phyloP scores from a whole-genome alignment of 2,329 filamentous ascomycete species.

The Exophiala mesophila region DNA sequence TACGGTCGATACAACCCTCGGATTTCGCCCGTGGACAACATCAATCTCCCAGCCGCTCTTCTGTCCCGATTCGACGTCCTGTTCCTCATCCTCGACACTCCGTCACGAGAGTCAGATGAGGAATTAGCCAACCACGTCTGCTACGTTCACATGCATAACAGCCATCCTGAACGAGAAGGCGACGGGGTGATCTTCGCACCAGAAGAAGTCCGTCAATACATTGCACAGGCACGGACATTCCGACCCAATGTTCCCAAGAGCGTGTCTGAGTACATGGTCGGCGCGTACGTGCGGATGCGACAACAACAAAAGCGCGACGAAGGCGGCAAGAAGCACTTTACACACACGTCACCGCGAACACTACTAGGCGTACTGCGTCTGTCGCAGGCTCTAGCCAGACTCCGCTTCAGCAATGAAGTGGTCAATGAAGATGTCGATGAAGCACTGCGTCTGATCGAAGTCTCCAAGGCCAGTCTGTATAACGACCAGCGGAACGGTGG shows the following conservation, averaged over 20 bases:
- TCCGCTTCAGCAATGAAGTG: conserved; percentile 81
- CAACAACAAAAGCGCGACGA: conserved; percentile 90
- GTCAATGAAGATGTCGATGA: conserved; percentile 93
- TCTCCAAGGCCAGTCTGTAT: conserved; percentile 86
- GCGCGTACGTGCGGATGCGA: conserved; percentile 91
- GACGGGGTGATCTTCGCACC: conserved; percentile 77
- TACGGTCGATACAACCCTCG: conserved; percentile 98
- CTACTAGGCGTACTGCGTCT: conserved; percentile 88
- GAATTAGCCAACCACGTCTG: conserved; percentile 94
- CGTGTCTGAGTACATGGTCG: conserved; percentile 93
- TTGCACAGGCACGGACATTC: conserved; percentile 85
- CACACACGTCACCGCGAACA: conserved; percentile 89
- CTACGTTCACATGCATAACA: conserved; percentile 94
- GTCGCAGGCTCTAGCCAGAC: conserved; percentile 84
- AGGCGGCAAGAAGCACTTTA: conserved; percentile 84
- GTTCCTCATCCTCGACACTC: conserved; percentile 94
- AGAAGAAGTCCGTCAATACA: conserved; percentile 90
- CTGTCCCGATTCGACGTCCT: conserved; percentile 96
- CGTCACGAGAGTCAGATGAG: conserved; percentile 81
- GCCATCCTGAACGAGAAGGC: conserved; percentile 72
- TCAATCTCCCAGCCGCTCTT: conserved; percentile 95
- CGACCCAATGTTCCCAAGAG: conserved; percentile 77
- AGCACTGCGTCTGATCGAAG: conserved; percentile 82
- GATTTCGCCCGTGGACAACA: conserved; percentile 96
- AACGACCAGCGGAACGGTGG: conserved; percentile 59